Base-by-base conservation (phyloP, 371 early-diverging fungal species). In the Lichtheimia ornata region DNA sequence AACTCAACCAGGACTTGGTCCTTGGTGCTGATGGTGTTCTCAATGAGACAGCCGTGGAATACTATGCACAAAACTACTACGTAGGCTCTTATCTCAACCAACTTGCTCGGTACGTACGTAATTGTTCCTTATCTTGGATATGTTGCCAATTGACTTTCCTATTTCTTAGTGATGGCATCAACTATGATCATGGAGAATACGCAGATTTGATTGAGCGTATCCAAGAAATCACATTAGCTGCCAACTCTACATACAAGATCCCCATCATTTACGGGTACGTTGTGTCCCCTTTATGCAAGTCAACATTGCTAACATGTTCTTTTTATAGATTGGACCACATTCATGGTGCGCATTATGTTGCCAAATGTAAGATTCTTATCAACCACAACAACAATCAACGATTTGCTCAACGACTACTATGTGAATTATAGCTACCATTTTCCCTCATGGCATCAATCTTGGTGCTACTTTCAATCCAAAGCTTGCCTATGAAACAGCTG, bases 261-360 rank as follows among this genome's bases (percentile, higher is more conserved):
- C 77, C 77, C 1, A 74, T 74, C 40, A 71, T 77, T 7, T 77
- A 77, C 53, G 77, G 77, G 64, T 73, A 70, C 53, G 62, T 18
- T 24, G 11, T 30, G 7, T 14, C 11, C n/a, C 22, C 25, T 25
- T 28, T n/a, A 5, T 43, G 24, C 18, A 12, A 40, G 25, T 43
- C n/a, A 28, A 30, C 24, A 28, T 18, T 56, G 14, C 18, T 53
- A 9, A 50, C 25, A 35, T 13, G 4, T 3, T 41, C 15, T 5
- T 24, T 5, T 27, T 17, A 22, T 22, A 81, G 87, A 0, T 61
- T 89, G 24, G 87, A 89, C 64, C 81, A 86, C 15, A 84, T 89
- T 11, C 85, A 87, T 56, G 89, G 89, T 14, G 89, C 89, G 4
- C 84, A 87, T 61, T 88, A 83, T 53, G 77, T 89, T 24, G 82